Base-by-base conservation (phyloP, 2,329 filamentous ascomycete species). In the Dactylellina drechsleri region DNA sequence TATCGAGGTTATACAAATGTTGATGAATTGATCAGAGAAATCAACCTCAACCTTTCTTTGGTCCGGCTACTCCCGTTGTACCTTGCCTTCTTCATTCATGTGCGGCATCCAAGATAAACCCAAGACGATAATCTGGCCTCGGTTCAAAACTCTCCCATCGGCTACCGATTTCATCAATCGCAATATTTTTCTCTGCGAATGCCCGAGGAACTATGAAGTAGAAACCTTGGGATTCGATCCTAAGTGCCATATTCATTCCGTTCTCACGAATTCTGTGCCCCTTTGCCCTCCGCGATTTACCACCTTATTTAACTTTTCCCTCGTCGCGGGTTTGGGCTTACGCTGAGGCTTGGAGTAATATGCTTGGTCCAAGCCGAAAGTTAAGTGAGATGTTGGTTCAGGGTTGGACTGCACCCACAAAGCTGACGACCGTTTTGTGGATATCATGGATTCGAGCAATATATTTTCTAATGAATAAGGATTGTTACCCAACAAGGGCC, bases 111-210 rank as follows among this genome's bases (percentile, higher is more conserved):
- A 70, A 68, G 65, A 61, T 49, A 60, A 58, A 57, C 50, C 36
- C 56, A 56, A 60, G 45, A 54, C 47, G 58, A 61, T 57, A 49
- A 23, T 47, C 56, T 64, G 64, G 47, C 71, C 71, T 75, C 71
- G 71, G 71, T 75, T 75, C 71, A 75, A 73, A 75, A 36, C 31
- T 36, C 65, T 75, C 64, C 71, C 57, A 68, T 68, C 71, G 71
- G 71, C 58, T 68, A 68, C 31, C 61, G 15, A 64, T 61, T 43
- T 47, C 15, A 18, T 16, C 12, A 45, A 47, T 36, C 6, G 31
- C 10, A 7, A 36, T 36, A 10, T 36, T 36, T 36, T 36, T 36
- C 5, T 36, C 31, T 36, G 31, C 31, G 6, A 36, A 36, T 36
- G 31, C 31, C 31, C 31, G 31, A 36, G 31, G 31, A 36, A 36